Evolutionary conservation across 768 basidiomycete species (phyloP), one percentile per base, ranked within the genome.

Genomic region (Amanita subjunquillea): DNA sequence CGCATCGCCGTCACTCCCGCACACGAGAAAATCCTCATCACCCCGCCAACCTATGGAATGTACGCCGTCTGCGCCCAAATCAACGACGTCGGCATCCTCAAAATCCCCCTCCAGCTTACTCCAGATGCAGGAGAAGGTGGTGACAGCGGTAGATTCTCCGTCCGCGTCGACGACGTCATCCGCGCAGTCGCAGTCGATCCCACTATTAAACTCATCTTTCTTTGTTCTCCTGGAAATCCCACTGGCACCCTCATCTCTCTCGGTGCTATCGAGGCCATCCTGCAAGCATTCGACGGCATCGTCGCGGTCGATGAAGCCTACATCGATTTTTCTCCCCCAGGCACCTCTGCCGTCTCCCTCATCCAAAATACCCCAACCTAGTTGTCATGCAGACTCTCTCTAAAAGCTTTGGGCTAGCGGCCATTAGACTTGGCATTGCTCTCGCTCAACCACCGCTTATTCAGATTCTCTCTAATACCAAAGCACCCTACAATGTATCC

Each of bases 1-100:
- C 81, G 96, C 15, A 82, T 98, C 30, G 85, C 88, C 56, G 93
- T 94, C 58, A 69, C 68, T 1, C 96, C 96, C 0, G 79, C 67
- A 1, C 75, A 69, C 50, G 95, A 98, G 59, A 87, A 84, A 63
- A 86, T 96, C 32, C 66, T 98, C 62, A 85, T 80, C 34, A 91
- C 88, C 1, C 95, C 95, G 1, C 96, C 96, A 4, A 97, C 96
- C 10, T 98, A 98, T 64, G 96, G 95, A 15, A 99, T 98, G 95
- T 97, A 98, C 68, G 65, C 77, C 10, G 95, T 98, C 1, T 92
- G 87, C 54, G 96, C 95, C 8, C 87, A 96, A 61, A 84, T 97
- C 43, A 99, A 99, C 63, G 96, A 99, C 64, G 73, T 95, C 13
- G 86, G 79, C 0, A 69, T 95, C 3, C 79, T 92, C 42, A 84